These are phyloP conservation scores for Oidium heveae DNA, from an alignment of 2,329 filamentous ascomycete genomes.

Conservation along the genomic window DNA sequence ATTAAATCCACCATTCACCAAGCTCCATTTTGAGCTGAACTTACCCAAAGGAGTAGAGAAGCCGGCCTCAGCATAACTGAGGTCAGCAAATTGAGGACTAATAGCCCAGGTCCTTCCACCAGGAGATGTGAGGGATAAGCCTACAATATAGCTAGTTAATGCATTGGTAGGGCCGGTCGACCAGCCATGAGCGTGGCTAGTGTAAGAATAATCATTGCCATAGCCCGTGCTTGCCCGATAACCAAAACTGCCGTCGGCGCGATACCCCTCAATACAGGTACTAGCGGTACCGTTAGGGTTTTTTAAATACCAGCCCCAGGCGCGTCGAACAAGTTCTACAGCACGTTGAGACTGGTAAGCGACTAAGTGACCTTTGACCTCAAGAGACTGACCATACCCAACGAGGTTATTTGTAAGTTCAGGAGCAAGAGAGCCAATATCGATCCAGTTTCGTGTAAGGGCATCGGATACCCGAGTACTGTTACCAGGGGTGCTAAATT, in stretches of 20 bases:
- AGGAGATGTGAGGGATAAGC: constrained; percentile 16
- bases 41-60: constrained; percentile 18
- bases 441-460: constrained; percentile 20
- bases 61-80: constrained; percentile 17
- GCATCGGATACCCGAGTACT: constrained; percentile 16
- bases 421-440: constrained; percentile 27
- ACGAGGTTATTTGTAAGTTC: constrained; percentile 30
- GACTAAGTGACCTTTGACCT: constrained; percentile 29
- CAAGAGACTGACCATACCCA: constrained; percentile 31
- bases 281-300: constrained; percentile 30
- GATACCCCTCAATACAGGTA: constrained; percentile 33
- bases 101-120: constrained; percentile 16
- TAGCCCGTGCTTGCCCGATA: constrained; percentile 25
- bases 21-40: constrained; percentile 14
- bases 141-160: constrained; percentile 20
- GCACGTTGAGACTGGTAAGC: constrained; percentile 23
- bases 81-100: constrained; percentile 17
- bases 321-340: constrained; percentile 26
- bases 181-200: constrained; percentile 26
- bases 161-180: constrained; percentile 22
- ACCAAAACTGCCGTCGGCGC: constrained; percentile 27
- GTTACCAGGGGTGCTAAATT: constrained; percentile 6
- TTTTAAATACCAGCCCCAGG: constrained; percentile 35
- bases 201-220: constrained; percentile 19
- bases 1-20: constrained; percentile 3